These are phyloP conservation scores for Panaeolus cyanescens DNA, from an alignment of 768 basidiomycete species.

Conservation along the genomic window DNA sequence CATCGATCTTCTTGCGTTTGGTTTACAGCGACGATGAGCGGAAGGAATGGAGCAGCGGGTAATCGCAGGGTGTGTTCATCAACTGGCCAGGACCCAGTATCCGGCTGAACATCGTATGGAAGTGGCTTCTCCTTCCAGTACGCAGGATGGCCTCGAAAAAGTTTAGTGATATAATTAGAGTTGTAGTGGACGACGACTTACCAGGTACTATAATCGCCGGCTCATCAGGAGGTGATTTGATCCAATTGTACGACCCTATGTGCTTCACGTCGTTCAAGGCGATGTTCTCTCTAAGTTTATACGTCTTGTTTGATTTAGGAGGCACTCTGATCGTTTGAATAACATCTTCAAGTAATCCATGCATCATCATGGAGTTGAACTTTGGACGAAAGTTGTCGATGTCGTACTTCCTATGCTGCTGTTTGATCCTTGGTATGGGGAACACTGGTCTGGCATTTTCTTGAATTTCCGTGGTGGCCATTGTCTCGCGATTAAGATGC, in stretches of 20 bases:
- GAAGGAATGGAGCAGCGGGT: conserved; percentile 3
- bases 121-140: background rate
- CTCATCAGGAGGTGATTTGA: background rate
- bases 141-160: conserved; percentile 3
- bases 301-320: background rate
- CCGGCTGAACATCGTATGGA: conserved; percentile 3
- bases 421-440: background rate
- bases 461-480: too few relatives aligned
- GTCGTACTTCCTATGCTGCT: background rate
- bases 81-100: conserved; percentile 1
- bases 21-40: conserved; percentile 11
- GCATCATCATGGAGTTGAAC: background rate
- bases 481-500: too few relatives aligned
- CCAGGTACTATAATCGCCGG: conserved; percentile 13
- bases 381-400: background rate
- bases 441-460: too few relatives aligned
- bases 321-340: background rate
- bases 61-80: conserved; percentile 4
- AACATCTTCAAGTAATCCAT: background rate
- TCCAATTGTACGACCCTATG: conserved; percentile 13
- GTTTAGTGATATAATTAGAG: background rate
- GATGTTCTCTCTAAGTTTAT: background rate
- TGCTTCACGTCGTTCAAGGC: conserved; percentile 1
- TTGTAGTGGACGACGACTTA: background rate
- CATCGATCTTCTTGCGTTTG: conserved; percentile 3